These are phyloP conservation scores for Craterostigma plantagineum DNA, from an alignment of 257 asterid species.

Conservation along the genomic window DNA sequence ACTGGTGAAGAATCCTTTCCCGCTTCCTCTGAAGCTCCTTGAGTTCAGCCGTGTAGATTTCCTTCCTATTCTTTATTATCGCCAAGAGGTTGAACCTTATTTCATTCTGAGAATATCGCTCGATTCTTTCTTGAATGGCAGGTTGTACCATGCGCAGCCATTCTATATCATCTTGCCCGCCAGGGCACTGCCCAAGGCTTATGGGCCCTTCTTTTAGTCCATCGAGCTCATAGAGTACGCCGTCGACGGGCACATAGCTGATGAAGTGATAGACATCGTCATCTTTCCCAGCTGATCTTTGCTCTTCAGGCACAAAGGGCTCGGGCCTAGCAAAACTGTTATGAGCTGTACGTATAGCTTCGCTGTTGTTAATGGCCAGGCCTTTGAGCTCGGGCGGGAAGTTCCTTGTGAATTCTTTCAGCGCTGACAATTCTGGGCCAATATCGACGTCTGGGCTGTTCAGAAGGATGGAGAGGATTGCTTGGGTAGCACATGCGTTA, in stretches of 20 bases:
- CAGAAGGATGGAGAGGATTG: slow-evolving; percentile 75
- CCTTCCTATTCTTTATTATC: slow-evolving; percentile 76
- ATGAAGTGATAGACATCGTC: slow-evolving; percentile 95
- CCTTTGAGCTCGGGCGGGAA: slow-evolving; percentile 95
- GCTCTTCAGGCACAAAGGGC: slow-evolving; percentile 89
- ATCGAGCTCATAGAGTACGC: slow-evolving; percentile 87
- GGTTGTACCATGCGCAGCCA: slow-evolving; percentile 85
- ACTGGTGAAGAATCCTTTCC: slow-evolving; percentile 61
- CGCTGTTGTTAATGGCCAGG: slow-evolving; percentile 84
- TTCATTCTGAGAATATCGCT: slow-evolving; percentile 68
- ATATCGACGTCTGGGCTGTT: slow-evolving; percentile 76
- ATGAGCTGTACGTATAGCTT: slow-evolving; percentile 88
- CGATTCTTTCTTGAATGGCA: slow-evolving; percentile 80
- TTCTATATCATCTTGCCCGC: slow-evolving; percentile 49
- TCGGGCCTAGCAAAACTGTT: slow-evolving; percentile 96
- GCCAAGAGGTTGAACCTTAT: slow-evolving; percentile 89
- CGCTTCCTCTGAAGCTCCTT: slow-evolving; percentile 89
- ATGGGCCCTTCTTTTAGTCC: slow-evolving; percentile 97
- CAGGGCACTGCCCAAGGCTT: slow-evolving; percentile 71
- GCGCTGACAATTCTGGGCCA: slow-evolving; percentile 68
- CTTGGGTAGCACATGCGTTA: slow-evolving; percentile 99
- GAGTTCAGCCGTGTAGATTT: slow-evolving; percentile 63
- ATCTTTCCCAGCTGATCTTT: slow-evolving; percentile 65
- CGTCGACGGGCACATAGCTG: slow-evolving; percentile 85
- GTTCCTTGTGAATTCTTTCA: slow-evolving; percentile 76